A percentile compares a stretch with the other conserved stretches of the same genome.
phyloP scores from a whole-genome alignment of 2,329 filamentous ascomycete species.

The Nigrospora oryzae region DNA sequence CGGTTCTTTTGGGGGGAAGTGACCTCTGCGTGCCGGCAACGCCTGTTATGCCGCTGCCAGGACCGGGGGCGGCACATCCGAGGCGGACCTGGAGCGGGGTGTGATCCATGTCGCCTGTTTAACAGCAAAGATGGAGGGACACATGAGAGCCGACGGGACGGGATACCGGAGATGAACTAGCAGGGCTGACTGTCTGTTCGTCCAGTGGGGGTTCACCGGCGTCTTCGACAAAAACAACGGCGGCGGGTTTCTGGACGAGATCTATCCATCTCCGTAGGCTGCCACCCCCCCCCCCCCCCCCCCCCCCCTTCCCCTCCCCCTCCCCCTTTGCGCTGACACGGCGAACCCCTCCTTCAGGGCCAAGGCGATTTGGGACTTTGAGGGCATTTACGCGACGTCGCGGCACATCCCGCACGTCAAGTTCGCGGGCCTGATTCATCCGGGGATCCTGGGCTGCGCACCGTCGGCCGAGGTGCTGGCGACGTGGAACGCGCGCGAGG shows the following conservation, averaged over 20 bases:
- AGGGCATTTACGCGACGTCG: slow-evolving; percentile 59
- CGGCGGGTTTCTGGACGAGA: slow-evolving; percentile 80
- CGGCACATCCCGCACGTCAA: slow-evolving; percentile 82
- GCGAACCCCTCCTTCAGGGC: slow-evolving; percentile 17
- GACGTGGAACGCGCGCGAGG: slow-evolving; percentile 79
- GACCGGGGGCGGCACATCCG: no score
- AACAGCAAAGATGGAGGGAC: no score
- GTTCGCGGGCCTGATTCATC: slow-evolving; percentile 84
- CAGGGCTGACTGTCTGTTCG: no score
- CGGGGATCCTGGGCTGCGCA: slow-evolving; percentile 83
- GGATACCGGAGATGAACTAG: no score
- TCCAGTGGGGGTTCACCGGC: slow-evolving; percentile 75
- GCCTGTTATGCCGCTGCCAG: no score
- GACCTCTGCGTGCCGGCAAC: no score
- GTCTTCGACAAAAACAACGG: slow-evolving; percentile 75
- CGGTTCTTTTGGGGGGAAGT: no score
- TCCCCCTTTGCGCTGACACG: not conserved
- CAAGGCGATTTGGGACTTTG: slow-evolving; percentile 53
- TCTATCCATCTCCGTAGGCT: slow-evolving; percentile 73
- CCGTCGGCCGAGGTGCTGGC: slow-evolving; percentile 70
- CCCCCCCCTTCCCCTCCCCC: not conserved
- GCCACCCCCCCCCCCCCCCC: not conserved
- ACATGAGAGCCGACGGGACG: no score
- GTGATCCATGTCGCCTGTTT: no score
- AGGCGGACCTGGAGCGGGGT: no score